A percentile compares a stretch with the other conserved stretches of the same genome.
phyloP scores from a whole-genome alignment of 768 basidiomycete genomes.

The Pleurotus sapidus region DNA sequence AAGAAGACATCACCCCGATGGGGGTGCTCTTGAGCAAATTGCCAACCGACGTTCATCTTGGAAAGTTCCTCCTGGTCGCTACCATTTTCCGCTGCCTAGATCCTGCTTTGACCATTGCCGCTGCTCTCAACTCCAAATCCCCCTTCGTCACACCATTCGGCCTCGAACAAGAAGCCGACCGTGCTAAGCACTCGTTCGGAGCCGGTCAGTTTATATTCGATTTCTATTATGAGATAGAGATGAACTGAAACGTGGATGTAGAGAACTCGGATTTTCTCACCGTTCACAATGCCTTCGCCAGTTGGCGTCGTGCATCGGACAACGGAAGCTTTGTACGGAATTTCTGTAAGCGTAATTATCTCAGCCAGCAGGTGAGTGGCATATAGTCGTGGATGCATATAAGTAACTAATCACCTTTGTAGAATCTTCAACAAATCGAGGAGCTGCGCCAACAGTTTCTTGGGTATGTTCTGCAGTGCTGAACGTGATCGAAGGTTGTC shows the following conservation, averaged over 20 bases:
- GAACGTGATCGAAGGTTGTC: slow-evolving; percentile 5
- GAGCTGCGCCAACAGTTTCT: slow-evolving; percentile 91
- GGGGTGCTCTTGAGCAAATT: slow-evolving; percentile 87
- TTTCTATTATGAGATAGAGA: not conserved
- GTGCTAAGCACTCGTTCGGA: slow-evolving; percentile 78
- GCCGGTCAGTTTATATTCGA: slow-evolving; percentile 44
- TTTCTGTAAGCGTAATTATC: slow-evolving; percentile 77
- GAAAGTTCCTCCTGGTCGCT: slow-evolving; percentile 87
- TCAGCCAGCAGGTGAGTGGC: slow-evolving; percentile 72
- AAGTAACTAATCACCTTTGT: slow-evolving; percentile 1
- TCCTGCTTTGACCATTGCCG: slow-evolving; percentile 95
- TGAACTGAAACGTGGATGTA: slow-evolving; percentile 23
- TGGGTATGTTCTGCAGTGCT: slow-evolving; percentile 38
- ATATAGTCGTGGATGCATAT: not conserved
- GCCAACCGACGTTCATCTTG: slow-evolving; percentile 94
- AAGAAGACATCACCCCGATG: slow-evolving; percentile 94
- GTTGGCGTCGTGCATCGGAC: slow-evolving; percentile 77
- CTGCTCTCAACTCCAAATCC: slow-evolving; percentile 87
- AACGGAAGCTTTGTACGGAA: slow-evolving; percentile 61
- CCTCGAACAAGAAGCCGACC: slow-evolving; percentile 80
- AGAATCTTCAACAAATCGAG: slow-evolving; percentile 95
- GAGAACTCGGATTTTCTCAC: slow-evolving; percentile 96
- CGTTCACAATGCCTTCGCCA: slow-evolving; percentile 84
- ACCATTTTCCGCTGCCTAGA: slow-evolving; percentile 88
- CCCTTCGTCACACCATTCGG: slow-evolving; percentile 92